Conservation (phyloP, 208 protist species). For the Acanthamoeba castellanii region DNA sequence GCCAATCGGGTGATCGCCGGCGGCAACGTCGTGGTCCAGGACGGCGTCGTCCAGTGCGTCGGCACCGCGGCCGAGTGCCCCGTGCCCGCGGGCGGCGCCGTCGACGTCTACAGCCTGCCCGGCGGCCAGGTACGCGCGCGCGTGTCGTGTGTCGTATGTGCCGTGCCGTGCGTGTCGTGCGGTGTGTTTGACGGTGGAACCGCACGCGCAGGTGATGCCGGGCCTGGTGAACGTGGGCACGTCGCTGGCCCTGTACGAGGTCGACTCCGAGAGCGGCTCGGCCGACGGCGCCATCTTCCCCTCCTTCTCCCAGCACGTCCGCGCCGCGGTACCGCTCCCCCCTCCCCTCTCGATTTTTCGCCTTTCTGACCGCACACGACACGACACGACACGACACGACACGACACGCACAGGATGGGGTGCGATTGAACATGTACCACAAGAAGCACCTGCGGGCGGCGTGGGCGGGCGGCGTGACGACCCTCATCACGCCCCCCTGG, state of each 20-base stretch:
- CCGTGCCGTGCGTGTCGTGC: too few species aligned
- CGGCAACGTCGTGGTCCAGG: not conserved
- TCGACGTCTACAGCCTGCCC: not conserved
- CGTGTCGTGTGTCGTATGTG: not conserved
- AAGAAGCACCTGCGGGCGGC: constrained; percentile 13
- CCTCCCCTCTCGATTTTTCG: too few species aligned
- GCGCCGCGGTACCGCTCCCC: not conserved
- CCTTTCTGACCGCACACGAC: not conserved
- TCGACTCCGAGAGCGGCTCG: constrained; percentile 42
- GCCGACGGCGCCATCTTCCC: constrained; percentile 66
- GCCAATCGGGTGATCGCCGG: not conserved
- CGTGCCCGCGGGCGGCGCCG: not conserved
- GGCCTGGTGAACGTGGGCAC: not conserved
- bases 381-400: not conserved
- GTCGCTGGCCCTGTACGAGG: constrained; percentile 48
- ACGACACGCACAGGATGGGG: constrained; percentile 4
- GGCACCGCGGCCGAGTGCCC: constrained; percentile 5
- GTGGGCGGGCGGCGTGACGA: constrained; percentile 11
- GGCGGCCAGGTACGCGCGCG: constrained; percentile 49
- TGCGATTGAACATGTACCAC: constrained; percentile 21
- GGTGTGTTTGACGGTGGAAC: too few species aligned
- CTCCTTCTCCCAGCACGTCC: not conserved
- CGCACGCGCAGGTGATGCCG: not conserved
- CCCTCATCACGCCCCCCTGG: not conserved
- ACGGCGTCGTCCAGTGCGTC: constrained; percentile 58